Evolutionary conservation across 768 basidiomycete species (phyloP).

Genomic region (Zangia roseola): DNA sequence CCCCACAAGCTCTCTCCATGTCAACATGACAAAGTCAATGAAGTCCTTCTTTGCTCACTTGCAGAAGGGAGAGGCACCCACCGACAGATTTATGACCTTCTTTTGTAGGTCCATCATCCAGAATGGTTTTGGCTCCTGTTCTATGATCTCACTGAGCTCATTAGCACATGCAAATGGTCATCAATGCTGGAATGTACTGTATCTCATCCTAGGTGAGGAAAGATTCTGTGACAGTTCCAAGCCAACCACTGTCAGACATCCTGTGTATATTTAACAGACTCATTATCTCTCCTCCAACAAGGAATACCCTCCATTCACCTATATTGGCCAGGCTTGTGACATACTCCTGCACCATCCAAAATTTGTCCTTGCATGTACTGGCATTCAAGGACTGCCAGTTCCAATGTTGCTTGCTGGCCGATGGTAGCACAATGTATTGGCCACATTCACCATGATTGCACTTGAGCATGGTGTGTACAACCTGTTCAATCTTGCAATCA

Average conservation of each 20-base stretch:
- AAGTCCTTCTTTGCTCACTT: too few relatives aligned
- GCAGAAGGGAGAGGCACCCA: too few relatives aligned
- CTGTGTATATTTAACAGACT: not conserved
- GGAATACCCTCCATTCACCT: conserved; percentile 1
- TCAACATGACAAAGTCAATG: not conserved
- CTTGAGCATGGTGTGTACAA: not conserved
- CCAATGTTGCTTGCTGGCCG: not conserved
- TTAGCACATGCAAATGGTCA: not conserved
- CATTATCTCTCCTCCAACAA: not conserved
- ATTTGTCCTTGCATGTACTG: not conserved
- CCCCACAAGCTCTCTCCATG: not conserved
- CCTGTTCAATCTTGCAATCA: not conserved
- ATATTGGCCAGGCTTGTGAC: not conserved
- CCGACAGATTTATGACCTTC: not conserved
- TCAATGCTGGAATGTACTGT: not conserved
- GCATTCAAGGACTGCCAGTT: not conserved
- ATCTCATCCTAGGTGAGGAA: conserved; percentile 1
- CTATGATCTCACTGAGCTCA: not conserved
- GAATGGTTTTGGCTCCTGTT: not conserved
- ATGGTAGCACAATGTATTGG: not conserved
- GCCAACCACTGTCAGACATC: not conserved
- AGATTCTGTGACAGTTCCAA: not conserved
- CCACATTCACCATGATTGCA: not conserved
- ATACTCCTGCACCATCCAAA: conserved; percentile 10
- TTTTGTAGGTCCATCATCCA: not conserved